Conservation (phyloP, 108 stramenopile genomes). For the Skeletonema potamos region DNA sequence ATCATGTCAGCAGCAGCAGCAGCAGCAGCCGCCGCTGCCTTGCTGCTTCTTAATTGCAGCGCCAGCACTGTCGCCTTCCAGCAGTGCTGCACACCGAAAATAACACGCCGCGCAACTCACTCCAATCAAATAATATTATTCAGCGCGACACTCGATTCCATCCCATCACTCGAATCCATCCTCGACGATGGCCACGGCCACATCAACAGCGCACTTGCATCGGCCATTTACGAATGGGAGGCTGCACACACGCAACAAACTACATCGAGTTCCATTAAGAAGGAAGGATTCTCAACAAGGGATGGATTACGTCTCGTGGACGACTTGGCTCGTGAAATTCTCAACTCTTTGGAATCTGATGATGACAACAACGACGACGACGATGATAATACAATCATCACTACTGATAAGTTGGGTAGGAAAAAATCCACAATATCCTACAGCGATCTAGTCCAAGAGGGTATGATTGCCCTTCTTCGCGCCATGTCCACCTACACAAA, state of each 20-base stretch:
- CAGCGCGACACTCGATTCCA: not conserved
- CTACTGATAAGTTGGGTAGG: too few species aligned
- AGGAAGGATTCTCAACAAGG: conserved; percentile 57
- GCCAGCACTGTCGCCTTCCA: not conserved
- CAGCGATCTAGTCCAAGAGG: conserved; percentile 66
- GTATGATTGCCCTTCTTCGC: conserved; percentile 57
- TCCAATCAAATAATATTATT: not conserved
- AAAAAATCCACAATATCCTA: conserved; percentile 19
- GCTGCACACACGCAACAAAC: conserved; percentile 43
- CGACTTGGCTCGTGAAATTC: conserved; percentile 32
- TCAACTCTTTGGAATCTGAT: conserved; percentile 2
- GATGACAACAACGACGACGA: not conserved
- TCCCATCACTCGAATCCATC: conserved; percentile 37
- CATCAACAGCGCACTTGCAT: conserved; percentile 57
- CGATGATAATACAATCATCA: too few species aligned
- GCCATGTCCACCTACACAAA: conserved; percentile 46
- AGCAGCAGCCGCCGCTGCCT: not conserved
- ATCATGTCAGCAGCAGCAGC: too few species aligned
- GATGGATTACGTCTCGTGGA: conserved; percentile 65
- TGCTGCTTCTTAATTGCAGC: not conserved
- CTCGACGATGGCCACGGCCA: conserved; percentile 65
- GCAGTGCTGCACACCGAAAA: not conserved
- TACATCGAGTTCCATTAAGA: not conserved
- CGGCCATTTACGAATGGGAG: conserved; percentile 70
- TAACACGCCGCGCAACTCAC: not conserved